Conservation (phyloP, 768 basidiomycete species). For the Macrolepiota dolichaula region DNA sequence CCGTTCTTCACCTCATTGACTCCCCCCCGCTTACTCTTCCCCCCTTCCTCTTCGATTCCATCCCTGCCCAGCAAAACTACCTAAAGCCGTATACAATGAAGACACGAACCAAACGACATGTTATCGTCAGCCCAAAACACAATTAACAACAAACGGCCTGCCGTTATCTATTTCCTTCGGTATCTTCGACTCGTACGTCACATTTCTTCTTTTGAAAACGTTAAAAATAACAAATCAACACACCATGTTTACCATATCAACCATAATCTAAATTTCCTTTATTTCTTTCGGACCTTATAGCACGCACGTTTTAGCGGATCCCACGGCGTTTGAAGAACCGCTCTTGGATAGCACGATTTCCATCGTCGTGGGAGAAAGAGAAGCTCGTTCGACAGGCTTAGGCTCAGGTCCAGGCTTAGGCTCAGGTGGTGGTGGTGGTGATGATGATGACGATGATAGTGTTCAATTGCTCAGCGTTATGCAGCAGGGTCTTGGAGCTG, state of each 20-base stretch:
- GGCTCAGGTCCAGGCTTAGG: not conserved
- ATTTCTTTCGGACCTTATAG: slow-evolving; percentile 28
- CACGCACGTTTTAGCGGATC: slow-evolving; percentile 71
- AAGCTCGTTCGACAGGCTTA: not conserved
- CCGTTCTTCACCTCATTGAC: not conserved
- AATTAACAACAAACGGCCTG: slow-evolving; percentile 34
- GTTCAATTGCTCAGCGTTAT: slow-evolving; percentile 46
- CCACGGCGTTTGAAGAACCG: slow-evolving; percentile 88
- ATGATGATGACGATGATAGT: too few relatives aligned
- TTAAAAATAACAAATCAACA: not conserved
- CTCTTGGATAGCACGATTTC: slow-evolving; percentile 72
- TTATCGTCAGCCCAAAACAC: slow-evolving; percentile 35
- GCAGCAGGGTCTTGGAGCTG: slow-evolving; percentile 49
- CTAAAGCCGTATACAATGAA: slow-evolving; percentile 67
- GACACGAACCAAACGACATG: slow-evolving; percentile 64
- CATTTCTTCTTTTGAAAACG: slow-evolving; percentile 7
- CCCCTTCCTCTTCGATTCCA: not conserved
- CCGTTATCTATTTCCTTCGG: slow-evolving; percentile 69
- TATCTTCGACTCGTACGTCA: slow-evolving; percentile 71
- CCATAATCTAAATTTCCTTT: not conserved
- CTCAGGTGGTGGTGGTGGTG: too few relatives aligned
- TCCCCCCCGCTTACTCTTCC: not conserved
- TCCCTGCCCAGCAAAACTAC: slow-evolving; percentile 55
- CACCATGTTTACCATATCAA: too few relatives aligned
- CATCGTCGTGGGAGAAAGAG: slow-evolving; percentile 48